Conservation (phyloP, 257 asterid genomes). For the Ligustrum vulgare region DNA sequence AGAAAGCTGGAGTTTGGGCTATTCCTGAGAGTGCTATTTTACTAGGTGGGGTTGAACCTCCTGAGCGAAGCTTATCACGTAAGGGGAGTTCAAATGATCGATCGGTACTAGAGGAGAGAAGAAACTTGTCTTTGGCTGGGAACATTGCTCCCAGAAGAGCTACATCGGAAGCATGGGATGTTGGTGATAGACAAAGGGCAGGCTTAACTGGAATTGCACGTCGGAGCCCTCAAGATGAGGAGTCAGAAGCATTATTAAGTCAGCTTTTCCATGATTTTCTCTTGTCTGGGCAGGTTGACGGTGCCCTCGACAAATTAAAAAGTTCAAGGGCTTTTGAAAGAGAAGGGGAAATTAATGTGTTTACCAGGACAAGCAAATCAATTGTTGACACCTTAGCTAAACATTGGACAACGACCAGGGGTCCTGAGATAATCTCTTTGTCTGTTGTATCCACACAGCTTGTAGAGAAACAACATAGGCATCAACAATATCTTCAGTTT, state of each 20-base stretch:
- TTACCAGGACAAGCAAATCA: conserved; percentile 84
- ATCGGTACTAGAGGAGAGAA: conserved; percentile 63
- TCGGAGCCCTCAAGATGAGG: conserved; percentile 81
- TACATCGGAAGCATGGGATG: conserved; percentile 81
- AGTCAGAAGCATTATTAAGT: conserved; percentile 81
- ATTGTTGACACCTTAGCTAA: conserved; percentile 92
- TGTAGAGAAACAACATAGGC: conserved; percentile 84
- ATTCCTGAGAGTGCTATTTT: conserved; percentile 93
- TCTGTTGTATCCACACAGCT: conserved; percentile 82
- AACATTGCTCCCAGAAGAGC: conserved; percentile 77
- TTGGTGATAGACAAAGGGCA: conserved; percentile 67
- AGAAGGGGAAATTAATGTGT: conserved; percentile 83
- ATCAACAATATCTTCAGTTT: conserved; percentile 81
- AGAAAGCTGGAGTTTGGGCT: conserved; percentile 97
- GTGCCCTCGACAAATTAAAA: conserved; percentile 61
- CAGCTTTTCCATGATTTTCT: conserved; percentile 84
- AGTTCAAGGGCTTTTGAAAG: conserved; percentile 84
- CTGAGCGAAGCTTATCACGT: conserved; percentile 90
- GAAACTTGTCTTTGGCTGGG: conserved; percentile 51
- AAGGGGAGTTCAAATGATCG: conserved; percentile 88
- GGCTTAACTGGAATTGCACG: conserved; percentile 61
- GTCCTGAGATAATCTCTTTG: conserved; percentile 75
- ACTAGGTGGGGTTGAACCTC: conserved; percentile 94
- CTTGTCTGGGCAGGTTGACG: conserved; percentile 78
- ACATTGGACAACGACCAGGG: conserved; percentile 97